phyloP scores from a whole-genome alignment of 371 early-diverging fungal species.

The Apophysomyces variabilis region DNA sequence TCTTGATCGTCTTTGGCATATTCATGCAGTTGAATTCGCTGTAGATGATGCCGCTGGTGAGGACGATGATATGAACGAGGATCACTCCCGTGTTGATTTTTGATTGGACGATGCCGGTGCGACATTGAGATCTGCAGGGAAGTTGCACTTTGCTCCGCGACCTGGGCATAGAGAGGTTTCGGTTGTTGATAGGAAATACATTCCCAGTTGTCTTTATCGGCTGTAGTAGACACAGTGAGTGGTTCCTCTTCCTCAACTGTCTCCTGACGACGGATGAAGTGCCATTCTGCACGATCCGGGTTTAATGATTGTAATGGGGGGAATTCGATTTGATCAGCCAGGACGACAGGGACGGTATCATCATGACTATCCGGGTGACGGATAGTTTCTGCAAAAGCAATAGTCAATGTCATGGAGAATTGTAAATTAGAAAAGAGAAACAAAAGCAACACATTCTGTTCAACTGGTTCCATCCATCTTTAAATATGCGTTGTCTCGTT shows the following conservation, averaged over 20 bases:
- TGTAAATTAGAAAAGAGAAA: not conserved
- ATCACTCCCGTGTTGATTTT: not conserved
- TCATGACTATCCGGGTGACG: not conserved
- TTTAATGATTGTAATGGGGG: not conserved
- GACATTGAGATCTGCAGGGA: not conserved
- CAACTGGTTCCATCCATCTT: not conserved
- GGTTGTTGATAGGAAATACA: not conserved
- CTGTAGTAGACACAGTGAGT: not conserved
- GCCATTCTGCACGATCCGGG: not conserved
- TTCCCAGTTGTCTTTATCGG: not conserved
- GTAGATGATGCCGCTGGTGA: not conserved
- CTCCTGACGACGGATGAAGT: not conserved
- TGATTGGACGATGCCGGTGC: not conserved
- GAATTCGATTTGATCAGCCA: not conserved
- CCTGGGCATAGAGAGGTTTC: not conserved
- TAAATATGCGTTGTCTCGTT: not conserved
- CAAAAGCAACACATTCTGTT: too few relatives aligned
- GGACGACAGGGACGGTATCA: not conserved
- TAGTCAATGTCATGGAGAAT: not conserved
- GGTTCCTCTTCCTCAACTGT: not conserved
- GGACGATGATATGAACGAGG: too few relatives aligned
- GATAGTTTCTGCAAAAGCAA: slow-evolving; percentile 4
- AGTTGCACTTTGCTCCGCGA: not conserved
- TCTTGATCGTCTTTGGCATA: not conserved
- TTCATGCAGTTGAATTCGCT: slow-evolving; percentile 3